phyloP scores from a whole-genome alignment of 148 eudicot species.

The Fagopyrum esculentum region DNA sequence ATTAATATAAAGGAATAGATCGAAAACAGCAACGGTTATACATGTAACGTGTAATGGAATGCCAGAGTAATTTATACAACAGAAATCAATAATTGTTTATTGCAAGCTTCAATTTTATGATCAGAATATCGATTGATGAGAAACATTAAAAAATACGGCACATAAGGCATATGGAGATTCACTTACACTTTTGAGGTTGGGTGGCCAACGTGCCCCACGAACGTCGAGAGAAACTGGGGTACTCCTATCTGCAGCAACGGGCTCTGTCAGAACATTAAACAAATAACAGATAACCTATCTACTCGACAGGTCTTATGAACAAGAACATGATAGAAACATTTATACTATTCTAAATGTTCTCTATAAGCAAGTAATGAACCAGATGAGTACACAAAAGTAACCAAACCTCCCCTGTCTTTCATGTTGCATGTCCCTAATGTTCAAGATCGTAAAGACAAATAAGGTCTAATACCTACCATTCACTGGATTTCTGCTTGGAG shows the following conservation, averaged over 20 bases:
- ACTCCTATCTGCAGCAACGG: constrained; percentile 28
- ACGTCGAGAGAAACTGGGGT: constrained; percentile 27
- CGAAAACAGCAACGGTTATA: neutral
- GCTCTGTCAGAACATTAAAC: constrained; percentile 26
- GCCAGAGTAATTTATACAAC: neutral
- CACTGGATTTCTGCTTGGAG: constrained; percentile 33
- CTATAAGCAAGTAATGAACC: neutral
- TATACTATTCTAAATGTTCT: neutral
- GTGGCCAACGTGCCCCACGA: constrained; percentile 27
- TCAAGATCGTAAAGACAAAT: neutral
- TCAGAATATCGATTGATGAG: neutral
- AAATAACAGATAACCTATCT: neutral
- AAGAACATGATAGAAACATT: neutral
- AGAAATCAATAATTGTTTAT: neutral
- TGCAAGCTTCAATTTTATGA: neutral
- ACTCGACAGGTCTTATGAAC: neutral
- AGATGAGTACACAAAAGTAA: neutral
- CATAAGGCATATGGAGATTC: constrained; percentile 1
- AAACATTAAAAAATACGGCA: neutral
- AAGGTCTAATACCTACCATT: constrained; percentile 30
- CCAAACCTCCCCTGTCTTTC: neutral
- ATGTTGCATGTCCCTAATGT: neutral
- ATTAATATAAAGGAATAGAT: neutral
- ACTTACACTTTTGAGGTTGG: constrained; percentile 41
- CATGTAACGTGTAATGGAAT: neutral